Evolutionary conservation across 2,329 filamentous ascomycete genomes (phyloP).

Genomic region (Onygenales sp.): DNA sequence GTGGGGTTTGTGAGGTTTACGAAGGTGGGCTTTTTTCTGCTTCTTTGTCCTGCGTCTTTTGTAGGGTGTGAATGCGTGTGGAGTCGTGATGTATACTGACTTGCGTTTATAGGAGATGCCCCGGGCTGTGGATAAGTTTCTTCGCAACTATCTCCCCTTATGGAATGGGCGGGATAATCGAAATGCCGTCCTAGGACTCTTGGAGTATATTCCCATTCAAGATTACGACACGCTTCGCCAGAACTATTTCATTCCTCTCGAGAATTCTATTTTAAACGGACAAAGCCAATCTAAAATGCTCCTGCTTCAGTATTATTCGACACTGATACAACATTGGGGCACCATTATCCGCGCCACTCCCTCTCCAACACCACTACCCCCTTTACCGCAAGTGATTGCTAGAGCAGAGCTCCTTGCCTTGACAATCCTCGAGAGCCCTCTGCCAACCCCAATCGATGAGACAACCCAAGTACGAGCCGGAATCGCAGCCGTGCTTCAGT

Average conservation of each 20-base stretch:
- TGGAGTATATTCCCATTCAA: conserved; percentile 24
- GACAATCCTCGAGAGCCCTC: conserved; percentile 48
- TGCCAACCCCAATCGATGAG: conserved; percentile 13
- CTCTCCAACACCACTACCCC: not conserved
- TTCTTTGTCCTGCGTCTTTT: not conserved
- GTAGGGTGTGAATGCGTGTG: not conserved
- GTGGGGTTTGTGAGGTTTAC: conserved; percentile 27
- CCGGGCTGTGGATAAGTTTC: conserved; percentile 22
- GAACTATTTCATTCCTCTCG: conserved; percentile 29
- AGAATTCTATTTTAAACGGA: conserved; percentile 30
- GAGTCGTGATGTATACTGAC: not conserved
- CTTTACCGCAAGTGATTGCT: conserved; percentile 38
- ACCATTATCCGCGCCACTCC: conserved; percentile 23
- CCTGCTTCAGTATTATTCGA: conserved; percentile 59
- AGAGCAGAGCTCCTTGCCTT: conserved; percentile 47
- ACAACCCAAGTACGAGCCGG: conserved; percentile 18
- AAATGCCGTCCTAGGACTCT: conserved; percentile 28
- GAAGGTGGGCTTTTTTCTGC: conserved; percentile 21
- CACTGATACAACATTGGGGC: conserved; percentile 51
- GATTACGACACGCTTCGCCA: conserved; percentile 24
- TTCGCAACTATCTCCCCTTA: conserved; percentile 43
- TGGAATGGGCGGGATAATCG: conserved; percentile 55
- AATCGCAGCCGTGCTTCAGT: conserved; percentile 50
- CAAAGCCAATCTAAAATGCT: conserved; percentile 43
- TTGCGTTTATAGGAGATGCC: conserved; percentile 23